Base-by-base conservation (phyloP, 192 early-diverging fungal genomes). In the Backusella psychrophila region DNA sequence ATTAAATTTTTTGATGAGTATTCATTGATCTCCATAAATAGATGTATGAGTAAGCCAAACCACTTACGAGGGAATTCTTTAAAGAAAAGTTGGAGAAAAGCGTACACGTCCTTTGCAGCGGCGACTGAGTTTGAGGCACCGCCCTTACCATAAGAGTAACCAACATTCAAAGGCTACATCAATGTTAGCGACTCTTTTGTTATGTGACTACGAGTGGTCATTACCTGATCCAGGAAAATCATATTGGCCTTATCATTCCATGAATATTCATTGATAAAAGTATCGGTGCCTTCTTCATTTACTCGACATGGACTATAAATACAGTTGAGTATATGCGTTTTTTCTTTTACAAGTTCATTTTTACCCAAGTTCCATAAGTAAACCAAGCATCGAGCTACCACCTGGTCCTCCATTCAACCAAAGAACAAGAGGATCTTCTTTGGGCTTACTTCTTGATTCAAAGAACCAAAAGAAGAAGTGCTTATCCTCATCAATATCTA, bases 401-500 rank as follows among this genome's bases (percentile, higher is more conserved):
- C 95, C 95, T n/a, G 94, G 94, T 6, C 94, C 94, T 38, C 94
- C 94, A 76, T 94, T 95, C 77, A 95, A 82, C 90, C 92, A 93
- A 56, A 94, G 83, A 9, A 91, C 81, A 41, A 93, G 77, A 0
- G 97, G 97, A 72, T 94, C 96, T 23, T 82, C 85, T 73, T 85
- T 77, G n/a, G 92, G 90, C 38, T 89, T 85, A 77, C 86, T 87
- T 75, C 94, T 93, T 9, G 94, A 93, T 82, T 97, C 97, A 85
- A 99, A 99, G 89, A 99, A 98, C 96, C 95, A 97, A 83, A 95
- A 96, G 88, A 95, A 96, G 78, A 94, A 96, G 82, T 96, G 93
- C 44, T 91, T 87, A 75, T 91, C 88, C 29, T 82, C 87, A 7
- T 85, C 87, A 36, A 78, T 79, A 78, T 94, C 90, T 46, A 95